Conservation (phyloP, 2,329 filamentous ascomycete genomes). For the Clarireedia homoeocarpa region DNA sequence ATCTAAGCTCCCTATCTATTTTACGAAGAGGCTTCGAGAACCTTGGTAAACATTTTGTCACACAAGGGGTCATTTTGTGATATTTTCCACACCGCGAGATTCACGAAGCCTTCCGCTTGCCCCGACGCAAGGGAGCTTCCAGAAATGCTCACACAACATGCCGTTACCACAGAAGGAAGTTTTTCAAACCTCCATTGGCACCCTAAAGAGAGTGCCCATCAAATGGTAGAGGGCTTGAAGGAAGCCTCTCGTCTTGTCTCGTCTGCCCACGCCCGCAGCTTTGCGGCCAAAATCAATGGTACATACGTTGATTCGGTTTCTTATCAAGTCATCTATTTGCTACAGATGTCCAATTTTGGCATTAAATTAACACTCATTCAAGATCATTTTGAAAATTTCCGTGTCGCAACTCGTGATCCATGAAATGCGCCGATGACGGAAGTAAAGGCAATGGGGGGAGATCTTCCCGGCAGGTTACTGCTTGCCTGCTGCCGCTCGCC, state of each 20-base stretch:
- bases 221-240: neutral
- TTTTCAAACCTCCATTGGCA: constrained; percentile 5
- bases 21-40: neutral
- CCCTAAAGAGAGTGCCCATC: neutral
- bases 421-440: constrained; percentile 8
- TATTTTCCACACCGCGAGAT: constrained; percentile 6
- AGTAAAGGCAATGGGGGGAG: constrained; percentile 16
- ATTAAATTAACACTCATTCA: neutral
- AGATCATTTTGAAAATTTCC: neutral
- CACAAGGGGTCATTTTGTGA: neutral
- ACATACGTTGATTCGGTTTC: neutral
- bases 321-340: neutral
- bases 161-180: constrained; percentile 9
- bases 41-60: neutral
- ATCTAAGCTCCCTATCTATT: neutral
- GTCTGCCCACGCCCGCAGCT: neutral
- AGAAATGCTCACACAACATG: constrained; percentile 14
- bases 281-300: neutral
- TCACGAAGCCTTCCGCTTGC: constrained; percentile 15
- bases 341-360: neutral
- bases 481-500: constrained; percentile 19
- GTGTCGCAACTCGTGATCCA: constrained; percentile 10
- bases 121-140: constrained; percentile 22
- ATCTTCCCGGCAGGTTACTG: constrained; percentile 15
- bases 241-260: neutral